Evolutionary conservation across 2,329 filamentous ascomycete species (phyloP), one percentile per base, ranked within the genome.

Genomic region (Paramyrothecium sp.): DNA sequence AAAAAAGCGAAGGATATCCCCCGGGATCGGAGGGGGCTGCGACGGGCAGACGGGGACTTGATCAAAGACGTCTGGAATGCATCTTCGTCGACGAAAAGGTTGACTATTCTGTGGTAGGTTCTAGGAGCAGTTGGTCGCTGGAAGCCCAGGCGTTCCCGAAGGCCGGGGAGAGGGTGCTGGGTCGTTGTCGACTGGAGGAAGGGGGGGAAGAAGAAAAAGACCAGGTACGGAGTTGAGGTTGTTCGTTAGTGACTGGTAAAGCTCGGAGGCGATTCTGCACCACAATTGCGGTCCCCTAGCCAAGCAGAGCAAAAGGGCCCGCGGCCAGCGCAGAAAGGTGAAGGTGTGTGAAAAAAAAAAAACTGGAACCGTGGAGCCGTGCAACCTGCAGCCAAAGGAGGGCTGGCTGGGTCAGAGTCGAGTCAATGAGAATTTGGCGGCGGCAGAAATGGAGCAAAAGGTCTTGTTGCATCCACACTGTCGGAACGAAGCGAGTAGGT

Each of bases 1-100:
- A 41, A 44, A n/a, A 44, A 48, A 54, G 56, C 33, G 44, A 53
- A 53, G 16, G 26, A 44, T 22, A 52, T 34, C 20, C 50, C 50
- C 50, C 22, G 13, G 26, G 50, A 33, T 13, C n/a, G n/a, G n/a
- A 13, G 34, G 50, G 50, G 50, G 50, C 50, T 52, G 50, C 50
- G 22, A 20, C 50, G 30, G 50, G 50, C 50, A 52, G 50, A 52
- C 17, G 22, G 26, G 48, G 46, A 26, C 10, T 52, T 22, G 22
- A 33, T 52, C 50, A 52, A 52, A 33, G 22, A 33, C 11, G 17
- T 19, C 26, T 13, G 30, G 23, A 52, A 52, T 38, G 33, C 50
- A 52, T 52, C 23, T 16, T 52, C 23, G 50, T 52, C 23, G 23
- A 13, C 17, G 33, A 38, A 38, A 38, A 38, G 33, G 33, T 38